Conservation (phyloP, 345 rosid species). For the Draba incana region DNA sequence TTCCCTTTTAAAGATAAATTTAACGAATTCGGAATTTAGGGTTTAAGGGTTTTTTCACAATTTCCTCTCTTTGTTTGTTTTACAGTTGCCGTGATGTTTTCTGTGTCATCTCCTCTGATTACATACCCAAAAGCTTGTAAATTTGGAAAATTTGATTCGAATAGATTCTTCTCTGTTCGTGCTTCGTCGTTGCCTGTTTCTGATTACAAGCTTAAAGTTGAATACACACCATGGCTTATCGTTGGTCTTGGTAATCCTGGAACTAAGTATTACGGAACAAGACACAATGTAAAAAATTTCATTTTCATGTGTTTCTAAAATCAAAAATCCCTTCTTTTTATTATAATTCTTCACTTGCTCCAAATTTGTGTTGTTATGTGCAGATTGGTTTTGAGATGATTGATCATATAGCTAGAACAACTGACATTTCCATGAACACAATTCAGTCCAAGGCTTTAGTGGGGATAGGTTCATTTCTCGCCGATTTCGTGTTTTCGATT, state of each 20-base stretch:
- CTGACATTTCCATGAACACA: slow-evolving; percentile 61
- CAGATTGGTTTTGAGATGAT: slow-evolving; percentile 96
- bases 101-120: slow-evolving; percentile 15
- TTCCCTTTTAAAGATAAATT: not conserved
- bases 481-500: not conserved
- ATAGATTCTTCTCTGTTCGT: slow-evolving; percentile 18
- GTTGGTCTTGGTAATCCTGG: slow-evolving; percentile 97
- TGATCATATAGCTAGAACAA: slow-evolving; percentile 57
- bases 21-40: not conserved
- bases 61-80: not conserved
- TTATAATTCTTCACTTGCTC: not conserved
- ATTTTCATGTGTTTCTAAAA: not conserved
- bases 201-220: slow-evolving; percentile 22
- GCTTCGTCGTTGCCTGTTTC: slow-evolving; percentile 32
- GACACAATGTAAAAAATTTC: slow-evolving; percentile 65
- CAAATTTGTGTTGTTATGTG: not conserved
- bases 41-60: not conserved
- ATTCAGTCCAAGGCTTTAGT: slow-evolving; percentile 81
- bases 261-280: slow-evolving; percentile 68
- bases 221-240: slow-evolving; percentile 69
- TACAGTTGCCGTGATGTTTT: slow-evolving; percentile 25
- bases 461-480: slow-evolving; percentile 69
- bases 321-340: not conserved
- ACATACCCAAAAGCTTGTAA: slow-evolving; percentile 26
- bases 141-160: slow-evolving; percentile 5